These are phyloP conservation scores for Globisporangium orthogonon DNA, from an alignment of 352 stramenopile genomes.

Conservation along the genomic window DNA sequence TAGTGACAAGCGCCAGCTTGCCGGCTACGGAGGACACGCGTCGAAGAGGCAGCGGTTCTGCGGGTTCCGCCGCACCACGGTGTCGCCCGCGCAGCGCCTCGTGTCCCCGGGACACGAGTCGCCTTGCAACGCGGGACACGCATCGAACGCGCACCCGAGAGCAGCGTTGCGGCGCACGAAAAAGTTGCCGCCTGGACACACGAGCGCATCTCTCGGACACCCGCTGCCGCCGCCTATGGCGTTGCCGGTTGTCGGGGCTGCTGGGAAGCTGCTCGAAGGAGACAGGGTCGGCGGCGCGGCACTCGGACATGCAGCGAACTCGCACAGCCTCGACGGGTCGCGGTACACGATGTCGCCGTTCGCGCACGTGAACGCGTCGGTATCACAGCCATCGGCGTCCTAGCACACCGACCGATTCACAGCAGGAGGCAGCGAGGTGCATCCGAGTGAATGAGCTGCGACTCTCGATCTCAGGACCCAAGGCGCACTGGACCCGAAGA, in stretches of 20 bases:
- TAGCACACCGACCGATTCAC: too few relatives aligned
- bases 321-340: slow-evolving; percentile 1
- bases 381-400: slow-evolving; percentile 2
- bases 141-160: slow-evolving; percentile 3
- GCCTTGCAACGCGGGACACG: slow-evolving; percentile 1
- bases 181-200: slow-evolving; percentile 4
- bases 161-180: slow-evolving; percentile 9
- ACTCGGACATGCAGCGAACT: slow-evolving; percentile 4
- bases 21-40: not conserved
- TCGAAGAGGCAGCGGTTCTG: slow-evolving; percentile 5
- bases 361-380: slow-evolving; percentile 1
- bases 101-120: not conserved
- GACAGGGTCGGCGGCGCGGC: not conserved
- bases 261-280: not conserved
- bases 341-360: slow-evolving; percentile 11
- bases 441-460: too few relatives aligned
- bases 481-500: too few relatives aligned
- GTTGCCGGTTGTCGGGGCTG: not conserved
- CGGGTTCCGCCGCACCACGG: not conserved
- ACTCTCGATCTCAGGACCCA: too few relatives aligned
- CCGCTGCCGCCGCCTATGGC: not conserved
- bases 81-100: not conserved
- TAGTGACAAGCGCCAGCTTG: too few relatives aligned
- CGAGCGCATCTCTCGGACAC: slow-evolving; percentile 8
- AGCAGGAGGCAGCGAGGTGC: too few relatives aligned